Evolutionary conservation across 1,284 basidiomycete genomes (phyloP).

Genomic region (Ustilago cynodontis): DNA sequence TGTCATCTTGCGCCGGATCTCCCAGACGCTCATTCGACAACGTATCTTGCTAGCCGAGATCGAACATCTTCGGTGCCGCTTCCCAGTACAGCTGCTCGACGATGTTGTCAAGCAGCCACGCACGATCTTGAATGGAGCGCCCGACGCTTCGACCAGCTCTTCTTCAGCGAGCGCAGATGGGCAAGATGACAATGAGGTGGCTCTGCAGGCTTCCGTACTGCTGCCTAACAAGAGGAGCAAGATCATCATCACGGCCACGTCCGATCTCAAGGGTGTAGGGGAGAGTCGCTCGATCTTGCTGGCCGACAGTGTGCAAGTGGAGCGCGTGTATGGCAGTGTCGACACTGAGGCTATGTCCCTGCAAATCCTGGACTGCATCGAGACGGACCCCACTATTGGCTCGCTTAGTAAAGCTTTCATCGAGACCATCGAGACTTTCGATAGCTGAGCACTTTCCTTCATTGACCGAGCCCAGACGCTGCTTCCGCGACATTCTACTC

Average conservation of each 20-base stretch:
- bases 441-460: slow-evolving; percentile 16
- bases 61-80: slow-evolving; percentile 50
- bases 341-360: slow-evolving; percentile 51
- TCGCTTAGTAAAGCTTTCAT: slow-evolving; percentile 51
- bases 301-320: slow-evolving; percentile 43
- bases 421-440: slow-evolving; percentile 55
- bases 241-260: slow-evolving; percentile 45
- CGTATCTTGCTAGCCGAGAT: slow-evolving; percentile 53
- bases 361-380: slow-evolving; percentile 54
- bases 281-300: slow-evolving; percentile 46
- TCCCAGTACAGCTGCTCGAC: slow-evolving; percentile 52
- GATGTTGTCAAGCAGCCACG: slow-evolving; percentile 14
- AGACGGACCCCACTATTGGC: slow-evolving; percentile 51
- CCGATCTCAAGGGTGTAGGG: slow-evolving; percentile 44
- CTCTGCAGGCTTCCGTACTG: slow-evolving; percentile 52
- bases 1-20: slow-evolving; percentile 50
- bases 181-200: slow-evolving; percentile 25
- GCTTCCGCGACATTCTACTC: neutral
- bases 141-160: slow-evolving; percentile 30
- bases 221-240: slow-evolving; percentile 50
- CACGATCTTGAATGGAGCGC: slow-evolving; percentile 23
- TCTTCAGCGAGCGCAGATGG: slow-evolving; percentile 3
- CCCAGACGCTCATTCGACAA: slow-evolving; percentile 46
- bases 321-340: slow-evolving; percentile 55
- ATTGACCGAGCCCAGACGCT: neutral